Percentiles rank a stretch among this genome's conserved stretches.
Conservation (phyloP, 2,329 filamentous ascomycete species). For the Aspergillus felis region DNA sequence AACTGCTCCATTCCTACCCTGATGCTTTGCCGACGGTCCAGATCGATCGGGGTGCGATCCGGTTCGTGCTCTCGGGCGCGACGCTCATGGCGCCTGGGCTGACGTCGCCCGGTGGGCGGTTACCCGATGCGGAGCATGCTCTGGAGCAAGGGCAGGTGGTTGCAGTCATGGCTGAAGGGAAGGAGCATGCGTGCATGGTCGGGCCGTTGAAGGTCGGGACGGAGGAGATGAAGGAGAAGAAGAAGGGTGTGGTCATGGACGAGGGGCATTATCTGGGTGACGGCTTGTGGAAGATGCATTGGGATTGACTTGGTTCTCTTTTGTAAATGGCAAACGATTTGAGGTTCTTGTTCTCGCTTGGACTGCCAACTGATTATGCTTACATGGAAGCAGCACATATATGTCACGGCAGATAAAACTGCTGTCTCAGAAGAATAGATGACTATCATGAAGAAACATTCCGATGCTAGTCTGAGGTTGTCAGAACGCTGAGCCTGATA, state of each 20-base stretch:
- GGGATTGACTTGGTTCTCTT: constrained; percentile 43
- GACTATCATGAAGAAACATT: not conserved
- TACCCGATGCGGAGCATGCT: constrained; percentile 64
- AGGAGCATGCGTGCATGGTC: constrained; percentile 84
- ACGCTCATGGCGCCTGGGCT: constrained; percentile 95
- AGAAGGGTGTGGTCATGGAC: constrained; percentile 91
- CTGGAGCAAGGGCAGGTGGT: constrained; percentile 78
- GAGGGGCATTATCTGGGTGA: constrained; percentile 91
- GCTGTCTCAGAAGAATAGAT: not conserved
- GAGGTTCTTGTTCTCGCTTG: not conserved
- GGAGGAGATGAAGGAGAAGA: constrained; percentile 86
- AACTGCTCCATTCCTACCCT: constrained; percentile 86
- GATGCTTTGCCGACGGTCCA: constrained; percentile 76
- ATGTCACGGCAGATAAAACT: not conserved
- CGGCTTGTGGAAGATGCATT: constrained; percentile 76
- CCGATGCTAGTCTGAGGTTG: no score
- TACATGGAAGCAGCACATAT: not conserved
- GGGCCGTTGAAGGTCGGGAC: constrained; percentile 81
- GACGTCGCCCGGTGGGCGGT: constrained; percentile 73
- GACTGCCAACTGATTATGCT: not conserved
- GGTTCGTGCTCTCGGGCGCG: constrained; percentile 89
- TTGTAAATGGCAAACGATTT: not conserved
- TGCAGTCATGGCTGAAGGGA: constrained; percentile 87
- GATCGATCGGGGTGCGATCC: constrained; percentile 93
- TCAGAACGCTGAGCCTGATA: not conserved